Evolutionary conservation across 179 eudicot genomes (phyloP).

Genomic region (Patellifolia procumbens): DNA sequence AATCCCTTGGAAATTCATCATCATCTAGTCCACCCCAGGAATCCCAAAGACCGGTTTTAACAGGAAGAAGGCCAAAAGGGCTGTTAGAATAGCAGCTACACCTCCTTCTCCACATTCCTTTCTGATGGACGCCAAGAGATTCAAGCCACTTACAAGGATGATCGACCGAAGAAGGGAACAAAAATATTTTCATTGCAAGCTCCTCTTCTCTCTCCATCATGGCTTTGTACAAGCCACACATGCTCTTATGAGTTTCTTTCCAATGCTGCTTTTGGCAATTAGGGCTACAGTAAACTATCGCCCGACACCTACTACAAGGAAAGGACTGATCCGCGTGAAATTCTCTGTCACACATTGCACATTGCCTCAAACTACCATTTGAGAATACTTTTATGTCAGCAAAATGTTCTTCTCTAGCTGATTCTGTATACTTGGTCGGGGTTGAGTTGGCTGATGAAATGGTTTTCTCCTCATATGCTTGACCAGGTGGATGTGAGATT

Average conservation of each 20-base stretch:
- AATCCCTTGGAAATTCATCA: constrained; percentile 50
- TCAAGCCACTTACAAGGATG: constrained; percentile 55
- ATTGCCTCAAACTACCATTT: constrained; percentile 34
- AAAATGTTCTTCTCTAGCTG: constrained; percentile 41
- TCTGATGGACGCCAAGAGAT: constrained; percentile 46
- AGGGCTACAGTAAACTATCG: constrained; percentile 42
- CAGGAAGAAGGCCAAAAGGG: constrained; percentile 51
- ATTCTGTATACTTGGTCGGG: constrained; percentile 43
- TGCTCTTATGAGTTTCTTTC: constrained; percentile 47
- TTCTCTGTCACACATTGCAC: constrained; percentile 51
- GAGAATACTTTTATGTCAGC: constrained; percentile 29
- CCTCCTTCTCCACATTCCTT: constrained; percentile 64
- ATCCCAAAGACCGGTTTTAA: constrained; percentile 38
- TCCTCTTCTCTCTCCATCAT: constrained; percentile 64
- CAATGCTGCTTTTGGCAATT: constrained; percentile 54
- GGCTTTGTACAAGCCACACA: constrained; percentile 55
- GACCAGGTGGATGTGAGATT: constrained; percentile 61
- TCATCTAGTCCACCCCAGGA: constrained; percentile 61
- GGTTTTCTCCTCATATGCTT: constrained; percentile 49
- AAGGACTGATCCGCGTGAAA: constrained; percentile 42
- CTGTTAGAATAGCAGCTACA: constrained; percentile 50
- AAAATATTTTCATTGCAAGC: constrained; percentile 46
- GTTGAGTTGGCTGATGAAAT: constrained; percentile 49
- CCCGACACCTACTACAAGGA: constrained; percentile 46
- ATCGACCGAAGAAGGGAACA: constrained; percentile 43